Base-by-base conservation (phyloP, 768 basidiomycete species). In the Boletus coccyginus region DNA sequence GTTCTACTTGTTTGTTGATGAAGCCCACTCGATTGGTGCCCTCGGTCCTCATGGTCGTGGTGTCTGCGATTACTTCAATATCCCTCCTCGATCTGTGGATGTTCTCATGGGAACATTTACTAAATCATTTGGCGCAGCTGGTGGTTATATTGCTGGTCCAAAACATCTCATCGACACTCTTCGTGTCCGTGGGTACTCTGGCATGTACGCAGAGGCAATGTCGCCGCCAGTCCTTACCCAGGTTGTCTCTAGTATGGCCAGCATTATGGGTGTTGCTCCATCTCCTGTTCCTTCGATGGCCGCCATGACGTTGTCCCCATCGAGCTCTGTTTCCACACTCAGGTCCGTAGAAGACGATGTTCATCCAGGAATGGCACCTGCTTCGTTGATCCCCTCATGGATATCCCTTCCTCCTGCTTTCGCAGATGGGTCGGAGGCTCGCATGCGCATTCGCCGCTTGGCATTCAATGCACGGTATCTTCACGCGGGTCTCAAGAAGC, bases 101-200 rank as follows among this genome's bases (percentile, higher is more conserved):
- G 81, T 99, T 59, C 83, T 97, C 59, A 99, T 99, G 97, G 97
- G 97, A 47, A 99, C 97, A 0, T 97, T 99, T 72, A 99, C 96
- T 27, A 93, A 92, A 71, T 92, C 91, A 0, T 95, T 95, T 65
- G 93, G 92, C 52, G 90, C 94, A 1, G 89, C 94, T 0, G 96
- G 96, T 45, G 96, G 97, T 4, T 98, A 98, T 74, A 87, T 99
- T 58, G 81, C 95, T 5, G 95, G 94, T 8, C 84, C 75, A 62
- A 94, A 92, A 66, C 71, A 77, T 3, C 76, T 96, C 57, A 88
- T 98, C 60, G 87, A 93, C 62, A 78, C 85, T 7, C 80, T 99
- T 9, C 90, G 95, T 14, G 66, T 94, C 24, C 81, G 84, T 45
- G 90, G 90, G 2, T 87, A 96, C 69, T 84, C 92, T 0, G 87